Evolutionary conservation across 768 basidiomycete genomes (phyloP).

Genomic region (Amanita polypyramis): DNA sequence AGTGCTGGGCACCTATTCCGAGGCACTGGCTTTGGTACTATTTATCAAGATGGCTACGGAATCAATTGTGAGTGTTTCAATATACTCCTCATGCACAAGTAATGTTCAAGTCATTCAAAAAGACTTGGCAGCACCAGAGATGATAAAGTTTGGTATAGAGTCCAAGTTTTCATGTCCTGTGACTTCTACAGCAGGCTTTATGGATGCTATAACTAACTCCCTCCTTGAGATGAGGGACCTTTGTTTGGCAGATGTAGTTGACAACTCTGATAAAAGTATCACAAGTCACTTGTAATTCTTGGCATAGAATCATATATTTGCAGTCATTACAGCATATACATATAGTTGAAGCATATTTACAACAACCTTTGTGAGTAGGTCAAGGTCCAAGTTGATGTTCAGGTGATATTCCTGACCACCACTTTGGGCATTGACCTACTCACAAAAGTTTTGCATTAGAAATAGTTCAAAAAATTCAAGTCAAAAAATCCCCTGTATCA

Average conservation of each 20-base stretch:
- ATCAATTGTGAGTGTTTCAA: constrained; percentile 75
- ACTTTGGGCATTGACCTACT: constrained; percentile 2
- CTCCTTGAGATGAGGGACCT: constrained; percentile 60
- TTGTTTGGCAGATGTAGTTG: constrained; percentile 25
- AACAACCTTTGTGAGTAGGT: constrained; percentile 3
- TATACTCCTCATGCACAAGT: neutral
- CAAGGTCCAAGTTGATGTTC: constrained; percentile 2
- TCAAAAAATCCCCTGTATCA: constrained; percentile 22
- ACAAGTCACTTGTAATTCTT: constrained; percentile 22
- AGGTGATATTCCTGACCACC: neutral
- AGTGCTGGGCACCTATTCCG: constrained; percentile 80
- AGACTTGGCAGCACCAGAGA: constrained; percentile 75
- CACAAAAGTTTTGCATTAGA: constrained; percentile 1
- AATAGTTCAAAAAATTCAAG: constrained; percentile 3
- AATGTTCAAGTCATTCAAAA: neutral
- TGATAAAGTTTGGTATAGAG: constrained; percentile 90
- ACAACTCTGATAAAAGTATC: constrained; percentile 11
- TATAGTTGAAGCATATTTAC: neutral
- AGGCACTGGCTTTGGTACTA: constrained; percentile 86
- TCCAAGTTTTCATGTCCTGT: constrained; percentile 62
- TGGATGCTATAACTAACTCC: constrained; percentile 46
- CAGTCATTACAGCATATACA: neutral
- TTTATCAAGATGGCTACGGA: constrained; percentile 82
- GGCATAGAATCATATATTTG: neutral
- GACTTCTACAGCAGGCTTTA: constrained; percentile 67